These are phyloP conservation scores for Serendipita sp. DNA, from an alignment of 768 basidiomycete genomes.

Conservation along the genomic window DNA sequence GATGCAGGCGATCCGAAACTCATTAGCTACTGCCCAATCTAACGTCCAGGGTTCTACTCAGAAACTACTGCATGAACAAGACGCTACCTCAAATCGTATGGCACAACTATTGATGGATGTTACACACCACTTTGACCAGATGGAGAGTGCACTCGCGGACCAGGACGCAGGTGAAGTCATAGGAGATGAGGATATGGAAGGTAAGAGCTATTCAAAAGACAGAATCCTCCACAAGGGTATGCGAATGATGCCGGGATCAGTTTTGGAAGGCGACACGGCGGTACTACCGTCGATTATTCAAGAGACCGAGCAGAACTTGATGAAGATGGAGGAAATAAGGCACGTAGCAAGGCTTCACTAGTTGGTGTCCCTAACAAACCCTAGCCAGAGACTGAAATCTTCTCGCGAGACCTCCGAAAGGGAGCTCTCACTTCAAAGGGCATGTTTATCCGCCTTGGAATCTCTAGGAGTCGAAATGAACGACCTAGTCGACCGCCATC, in stretches of 20 bases:
- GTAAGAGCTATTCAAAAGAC: conserved; percentile 21
- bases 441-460: conserved; percentile 49
- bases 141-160: conserved; percentile 51
- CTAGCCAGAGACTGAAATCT: conserved; percentile 36
- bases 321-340: conserved; percentile 41
- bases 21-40: conserved; percentile 28
- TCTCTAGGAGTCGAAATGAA: conserved; percentile 66
- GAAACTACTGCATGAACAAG: conserved; percentile 38
- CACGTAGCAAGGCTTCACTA: conserved; percentile 22
- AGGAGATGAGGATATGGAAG: conserved; percentile 51
- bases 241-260: conserved; percentile 22
- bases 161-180: conserved; percentile 54
- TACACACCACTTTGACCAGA: conserved; percentile 60
- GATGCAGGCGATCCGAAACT: conserved; percentile 38
- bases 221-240: neutral
- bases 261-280: conserved; percentile 67
- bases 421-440: conserved; percentile 34
- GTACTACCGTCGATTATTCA: conserved; percentile 60
- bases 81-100: conserved; percentile 45
- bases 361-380: neutral
- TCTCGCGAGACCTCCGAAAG: conserved; percentile 30
- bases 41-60: conserved; percentile 26
- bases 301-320: conserved; percentile 47
- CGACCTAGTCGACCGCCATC: conserved; percentile 58
- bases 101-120: conserved; percentile 57